These are phyloP conservation scores for Talaromyces sp. DNA, from an alignment of 2,329 filamentous ascomycete species.

Conservation along the genomic window DNA sequence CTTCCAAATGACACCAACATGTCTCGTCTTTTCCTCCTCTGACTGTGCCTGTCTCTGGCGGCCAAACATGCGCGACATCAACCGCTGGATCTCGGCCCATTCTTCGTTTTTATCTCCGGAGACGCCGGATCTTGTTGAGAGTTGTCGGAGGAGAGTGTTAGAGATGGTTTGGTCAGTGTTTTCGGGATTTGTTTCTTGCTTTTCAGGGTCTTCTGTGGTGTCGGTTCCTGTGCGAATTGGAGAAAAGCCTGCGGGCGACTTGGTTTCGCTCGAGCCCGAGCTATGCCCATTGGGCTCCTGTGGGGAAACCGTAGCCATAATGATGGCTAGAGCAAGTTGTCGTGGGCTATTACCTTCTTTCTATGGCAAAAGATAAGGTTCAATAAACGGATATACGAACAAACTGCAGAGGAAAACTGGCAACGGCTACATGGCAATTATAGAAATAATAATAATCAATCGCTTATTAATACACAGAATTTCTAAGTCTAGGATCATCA, in stretches of 20 bases:
- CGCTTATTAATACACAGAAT: neutral
- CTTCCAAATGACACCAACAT: conserved; percentile 66
- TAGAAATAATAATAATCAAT: too few species aligned
- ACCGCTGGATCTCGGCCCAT: conserved; percentile 26
- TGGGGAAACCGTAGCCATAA: neutral
- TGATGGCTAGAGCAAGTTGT: neutral
- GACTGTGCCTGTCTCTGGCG: conserved; percentile 59
- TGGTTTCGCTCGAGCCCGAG: neutral
- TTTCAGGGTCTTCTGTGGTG: neutral
- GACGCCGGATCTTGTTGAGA: neutral
- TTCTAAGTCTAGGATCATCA: neutral
- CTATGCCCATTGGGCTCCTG: neutral
- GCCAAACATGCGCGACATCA: conserved; percentile 70
- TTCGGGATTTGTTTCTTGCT: neutral
- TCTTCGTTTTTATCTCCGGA: conserved; percentile 18
- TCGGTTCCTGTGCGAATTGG: neutral
- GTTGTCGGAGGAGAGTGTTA: neutral
- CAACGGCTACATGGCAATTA: neutral
- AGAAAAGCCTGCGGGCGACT: neutral
- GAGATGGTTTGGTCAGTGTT: neutral
- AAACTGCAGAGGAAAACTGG: neutral
- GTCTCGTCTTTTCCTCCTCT: conserved; percentile 65
- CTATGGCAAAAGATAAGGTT: too few species aligned
- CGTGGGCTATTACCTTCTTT: neutral
- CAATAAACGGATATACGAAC: too few species aligned